Evolutionary conservation across 768 basidiomycete species (phyloP).

Genomic region (Sporobolomyces roseus): DNA sequence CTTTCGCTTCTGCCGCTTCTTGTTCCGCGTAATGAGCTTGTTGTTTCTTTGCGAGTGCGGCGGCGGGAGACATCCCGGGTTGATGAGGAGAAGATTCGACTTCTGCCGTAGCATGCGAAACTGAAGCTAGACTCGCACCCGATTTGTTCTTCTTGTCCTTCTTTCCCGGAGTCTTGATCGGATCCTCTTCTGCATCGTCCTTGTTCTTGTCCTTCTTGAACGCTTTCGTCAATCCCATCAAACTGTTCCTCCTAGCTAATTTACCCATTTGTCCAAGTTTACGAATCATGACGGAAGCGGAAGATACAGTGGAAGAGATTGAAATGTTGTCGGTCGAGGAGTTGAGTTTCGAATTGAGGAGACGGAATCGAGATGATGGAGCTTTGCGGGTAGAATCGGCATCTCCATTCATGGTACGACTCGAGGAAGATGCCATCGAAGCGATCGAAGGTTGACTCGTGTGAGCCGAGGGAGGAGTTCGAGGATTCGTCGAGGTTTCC

Average conservation of each 20-base stretch:
- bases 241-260: constrained; percentile 70
- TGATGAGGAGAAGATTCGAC: constrained; percentile 45
- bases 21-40: constrained; percentile 47
- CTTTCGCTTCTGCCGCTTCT: constrained; percentile 43
- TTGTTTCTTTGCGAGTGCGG: constrained; percentile 52
- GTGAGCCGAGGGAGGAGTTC: not conserved
- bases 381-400: constrained; percentile 27
- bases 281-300: constrained; percentile 91
- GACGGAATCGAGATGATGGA: constrained; percentile 50
- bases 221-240: constrained; percentile 84
- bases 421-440: constrained; percentile 6
- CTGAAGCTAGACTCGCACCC: constrained; percentile 60
- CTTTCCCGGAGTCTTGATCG: constrained; percentile 13
- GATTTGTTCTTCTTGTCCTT: constrained; percentile 62
- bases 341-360: constrained; percentile 86
- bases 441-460: constrained; percentile 9
- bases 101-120: constrained; percentile 80
- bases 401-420: constrained; percentile 10
- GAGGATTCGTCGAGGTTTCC: constrained; percentile 3
- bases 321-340: constrained; percentile 92
- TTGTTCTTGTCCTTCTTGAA: constrained; percentile 74
- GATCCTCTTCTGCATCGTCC: constrained; percentile 54
- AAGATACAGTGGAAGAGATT: constrained; percentile 86
- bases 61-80: constrained; percentile 60
- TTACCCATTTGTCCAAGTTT: constrained; percentile 83